Conservation (phyloP, 1,284 basidiomycete species). For the Cutaneotrichosporon sp. region DNA sequence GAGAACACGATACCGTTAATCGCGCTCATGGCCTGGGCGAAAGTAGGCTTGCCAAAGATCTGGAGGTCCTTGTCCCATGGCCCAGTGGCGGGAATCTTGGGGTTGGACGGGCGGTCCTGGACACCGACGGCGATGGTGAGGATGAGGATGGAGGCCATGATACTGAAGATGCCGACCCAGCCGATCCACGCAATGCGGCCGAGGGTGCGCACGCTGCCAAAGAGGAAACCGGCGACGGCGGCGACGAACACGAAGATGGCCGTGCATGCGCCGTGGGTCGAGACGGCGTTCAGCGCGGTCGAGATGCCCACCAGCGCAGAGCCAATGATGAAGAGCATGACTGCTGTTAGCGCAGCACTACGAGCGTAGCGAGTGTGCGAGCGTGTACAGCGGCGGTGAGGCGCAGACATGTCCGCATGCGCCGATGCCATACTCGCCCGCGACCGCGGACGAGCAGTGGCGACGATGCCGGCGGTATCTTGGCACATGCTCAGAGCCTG, state of each 20-base stretch:
- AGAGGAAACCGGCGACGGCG: slow-evolving; percentile 28
- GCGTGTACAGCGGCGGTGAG: neutral
- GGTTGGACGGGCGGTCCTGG: slow-evolving; percentile 31
- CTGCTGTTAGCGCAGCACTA: slow-evolving; percentile 5
- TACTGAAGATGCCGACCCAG: slow-evolving; percentile 36
- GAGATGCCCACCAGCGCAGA: slow-evolving; percentile 25
- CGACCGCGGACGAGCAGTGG: neutral
- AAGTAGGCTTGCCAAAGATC: slow-evolving; percentile 28
- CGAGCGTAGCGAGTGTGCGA: neutral
- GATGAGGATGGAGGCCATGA: slow-evolving; percentile 41
- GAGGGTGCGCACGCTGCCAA: slow-evolving; percentile 42
- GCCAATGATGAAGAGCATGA: slow-evolving; percentile 28
- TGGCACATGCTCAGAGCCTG: no score
- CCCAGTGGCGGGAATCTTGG: slow-evolving; percentile 25
- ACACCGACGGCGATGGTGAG: slow-evolving; percentile 46
- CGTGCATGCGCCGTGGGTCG: slow-evolving; percentile 21
- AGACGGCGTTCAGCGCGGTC: slow-evolving; percentile 24
- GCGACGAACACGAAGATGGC: slow-evolving; percentile 39
- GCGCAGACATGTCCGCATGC: neutral
- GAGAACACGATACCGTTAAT: slow-evolving; percentile 36
- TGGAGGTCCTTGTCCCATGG: slow-evolving; percentile 34
- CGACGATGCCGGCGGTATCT: neutral
- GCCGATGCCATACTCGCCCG: no score
- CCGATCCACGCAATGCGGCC: slow-evolving; percentile 43
- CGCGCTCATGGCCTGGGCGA: slow-evolving; percentile 32